Evolutionary conservation across 768 basidiomycete genomes (phyloP), one percentile per base, ranked within the genome.

Genomic region (Leccinum pellstonianum): DNA sequence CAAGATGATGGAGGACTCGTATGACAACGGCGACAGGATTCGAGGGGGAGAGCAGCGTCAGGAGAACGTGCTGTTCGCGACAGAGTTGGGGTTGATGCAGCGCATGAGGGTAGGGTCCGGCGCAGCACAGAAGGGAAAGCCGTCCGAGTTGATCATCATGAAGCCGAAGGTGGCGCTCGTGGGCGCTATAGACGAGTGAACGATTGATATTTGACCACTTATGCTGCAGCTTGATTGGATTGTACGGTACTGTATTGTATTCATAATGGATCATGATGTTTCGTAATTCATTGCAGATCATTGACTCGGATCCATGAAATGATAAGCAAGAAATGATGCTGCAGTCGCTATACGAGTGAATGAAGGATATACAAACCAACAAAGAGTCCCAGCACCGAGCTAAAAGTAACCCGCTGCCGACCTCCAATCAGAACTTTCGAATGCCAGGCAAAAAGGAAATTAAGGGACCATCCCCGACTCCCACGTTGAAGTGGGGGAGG

Each of bases 41-140:
- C 55, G 53, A n/a, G 55, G 37, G 2, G 25, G 29, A 9, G 55
- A 31, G 17, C 53, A 29, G 33, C 47, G 4, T 2, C 25, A 35
- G 25, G 52, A 55, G 17, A 57, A n/a, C 15, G 73, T 76, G 15
- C 55, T 76, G 6, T 75, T 70, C n/a, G 69, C 75, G 10, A 76
- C 71, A 0, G 75, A 76, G 17, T 58, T 76, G 48, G 75, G 75
- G 1, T 57, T 76, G 29, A 50, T 66, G 54, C 65, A 74, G 29
- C 64, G 62, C 27, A 60, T 65, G 55, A 66, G 33, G 23, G 60
- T 62, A 11, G 63, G 60, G 15, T 33, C 48, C 11, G 52, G 31
- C 53, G 21, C 54, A 14, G 56, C 57, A 21, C 61, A 65, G 14
- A 60, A 58, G 41, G 61, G 56, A 12, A 58, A 59, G 14, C 57